phyloP scores from a whole-genome alignment of 2,329 filamentous ascomycete species.

The Sporothrix phasma region DNA sequence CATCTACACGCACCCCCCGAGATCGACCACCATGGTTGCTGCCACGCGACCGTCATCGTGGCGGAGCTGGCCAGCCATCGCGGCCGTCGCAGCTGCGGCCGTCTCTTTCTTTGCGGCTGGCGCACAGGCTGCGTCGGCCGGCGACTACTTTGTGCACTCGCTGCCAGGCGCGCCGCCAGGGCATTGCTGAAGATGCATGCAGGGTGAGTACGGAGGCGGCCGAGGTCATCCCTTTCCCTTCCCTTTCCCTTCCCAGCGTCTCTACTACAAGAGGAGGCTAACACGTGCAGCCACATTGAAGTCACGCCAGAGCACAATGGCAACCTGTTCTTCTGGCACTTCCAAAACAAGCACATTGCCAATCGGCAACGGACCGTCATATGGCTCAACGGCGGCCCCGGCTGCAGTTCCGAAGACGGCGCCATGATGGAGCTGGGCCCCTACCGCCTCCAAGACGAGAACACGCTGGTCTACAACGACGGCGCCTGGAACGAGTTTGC shows the following conservation, averaged over 20 bases:
- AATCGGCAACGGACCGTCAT: slow-evolving; percentile 84
- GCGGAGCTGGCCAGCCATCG: slow-evolving; percentile 22
- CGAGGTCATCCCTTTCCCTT: too few relatives aligned
- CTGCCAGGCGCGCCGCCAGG: slow-evolving; percentile 76
- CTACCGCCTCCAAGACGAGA: slow-evolving; percentile 71
- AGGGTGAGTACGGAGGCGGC: slow-evolving; percentile 53
- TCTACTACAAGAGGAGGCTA: background rate
- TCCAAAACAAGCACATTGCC: slow-evolving; percentile 88
- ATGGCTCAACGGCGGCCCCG: slow-evolving; percentile 94
- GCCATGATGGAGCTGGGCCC: slow-evolving; percentile 94
- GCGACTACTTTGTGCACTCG: slow-evolving; percentile 81
- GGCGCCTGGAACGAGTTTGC: slow-evolving; percentile 99
- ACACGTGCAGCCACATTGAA: slow-evolving; percentile 69
- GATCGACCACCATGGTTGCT: background rate
- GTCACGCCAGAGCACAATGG: slow-evolving; percentile 75
- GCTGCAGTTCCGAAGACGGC: slow-evolving; percentile 95
- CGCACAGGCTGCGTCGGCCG: slow-evolving; percentile 43
- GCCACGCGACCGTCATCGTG: slow-evolving; percentile 17
- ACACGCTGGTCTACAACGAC: slow-evolving; percentile 66
- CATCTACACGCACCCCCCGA: background rate
- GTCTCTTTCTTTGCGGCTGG: slow-evolving; percentile 30
- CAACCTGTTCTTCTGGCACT: slow-evolving; percentile 98
- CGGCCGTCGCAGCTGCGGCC: slow-evolving; percentile 30
- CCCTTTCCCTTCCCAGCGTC: too few relatives aligned
- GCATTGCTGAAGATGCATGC: slow-evolving; percentile 90